Evolutionary conservation across 768 basidiomycete genomes (phyloP), one percentile per base, ranked within the genome.

Genomic region (Russula earlei): DNA sequence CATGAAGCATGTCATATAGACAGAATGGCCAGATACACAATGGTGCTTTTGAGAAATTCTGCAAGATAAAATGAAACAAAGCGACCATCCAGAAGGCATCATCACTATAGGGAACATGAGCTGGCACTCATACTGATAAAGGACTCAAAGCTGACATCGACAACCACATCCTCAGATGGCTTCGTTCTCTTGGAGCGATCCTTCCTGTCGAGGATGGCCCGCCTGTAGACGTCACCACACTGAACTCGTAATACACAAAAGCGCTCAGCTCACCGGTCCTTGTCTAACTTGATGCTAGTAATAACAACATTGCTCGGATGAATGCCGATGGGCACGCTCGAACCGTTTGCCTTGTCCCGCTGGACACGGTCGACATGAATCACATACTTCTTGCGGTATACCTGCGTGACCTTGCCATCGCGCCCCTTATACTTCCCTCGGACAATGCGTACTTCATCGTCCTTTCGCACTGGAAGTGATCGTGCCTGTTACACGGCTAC

Each of bases 331-430:
- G 89, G 89, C 56, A 87, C 83, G 53, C 92, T 83, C 58, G 93
- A 86, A 62, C 96, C 95, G 69, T 95, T 96, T 63, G 91, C 91
- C 75, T 97, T 97, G 78, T 99, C 95, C 64, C 92, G 84, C 72
- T 88, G 85, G 54, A 99, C 92, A 69, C 95, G 91, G 74, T 99
- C 95, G 69, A 99, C 89, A 75, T 97, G 87, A 72, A 99, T 87
- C 53, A 97, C 91, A 89, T 91, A 98, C 74, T 95, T 94, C 85
- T 95, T 95, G 72, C 94, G 88, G 81, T 94, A 95, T 62, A 97
- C 94, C 74, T 93, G 87, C 58, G 90, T 91, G 61, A 99, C 84
- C 77, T 97, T 97, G 67, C 95, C 95, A 79, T 99, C 95, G 69
- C 93, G 83, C 49, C 96, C 95, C 80, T 96, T 96, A 83, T 96